phyloP scores from a whole-genome alignment of 805 yeast genomes.

The Tetrapisispora nanseiensis region DNA sequence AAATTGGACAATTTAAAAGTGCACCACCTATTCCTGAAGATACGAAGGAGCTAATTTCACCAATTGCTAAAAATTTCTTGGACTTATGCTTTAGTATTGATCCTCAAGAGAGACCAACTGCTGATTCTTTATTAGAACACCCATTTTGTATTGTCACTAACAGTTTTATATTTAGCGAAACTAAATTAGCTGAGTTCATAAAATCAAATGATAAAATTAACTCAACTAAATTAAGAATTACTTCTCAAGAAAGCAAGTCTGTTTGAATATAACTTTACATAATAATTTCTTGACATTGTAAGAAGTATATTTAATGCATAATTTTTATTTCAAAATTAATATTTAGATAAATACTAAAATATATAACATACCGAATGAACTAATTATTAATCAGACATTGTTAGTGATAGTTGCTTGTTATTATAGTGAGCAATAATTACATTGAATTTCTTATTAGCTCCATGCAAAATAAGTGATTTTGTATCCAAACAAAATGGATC shows the following conservation, averaged over 20 bases:
- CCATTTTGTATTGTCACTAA: constrained; percentile 37
- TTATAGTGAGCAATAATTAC: constrained; percentile 17
- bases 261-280: not conserved
- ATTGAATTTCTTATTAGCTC: constrained; percentile 19
- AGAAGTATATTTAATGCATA: not conserved
- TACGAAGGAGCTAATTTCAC: constrained; percentile 52
- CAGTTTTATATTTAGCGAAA: constrained; percentile 41
- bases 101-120: constrained; percentile 85
- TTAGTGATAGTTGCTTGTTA: not conserved
- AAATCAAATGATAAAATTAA: constrained; percentile 32
- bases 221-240: constrained; percentile 22
- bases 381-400: not conserved
- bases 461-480: constrained; percentile 13
- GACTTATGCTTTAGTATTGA: constrained; percentile 67
- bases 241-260: constrained; percentile 12
- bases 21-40: constrained; percentile 98
- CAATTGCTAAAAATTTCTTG: constrained; percentile 59
- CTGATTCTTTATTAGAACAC: constrained; percentile 49
- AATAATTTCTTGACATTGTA: not conserved
- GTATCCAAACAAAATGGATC: constrained; percentile 19
- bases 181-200: constrained; percentile 48
- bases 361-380: too few relatives aligned
- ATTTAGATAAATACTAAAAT: not conserved
- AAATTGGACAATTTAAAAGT: constrained; percentile 70
- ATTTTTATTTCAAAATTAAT: not conserved